A percentile compares a stretch with the other conserved stretches of the same genome.
Evolutionary conservation across 495 filamentous ascomycete genomes (phyloP).

Genomic region (Penicillium psychrofluorescens): DNA sequence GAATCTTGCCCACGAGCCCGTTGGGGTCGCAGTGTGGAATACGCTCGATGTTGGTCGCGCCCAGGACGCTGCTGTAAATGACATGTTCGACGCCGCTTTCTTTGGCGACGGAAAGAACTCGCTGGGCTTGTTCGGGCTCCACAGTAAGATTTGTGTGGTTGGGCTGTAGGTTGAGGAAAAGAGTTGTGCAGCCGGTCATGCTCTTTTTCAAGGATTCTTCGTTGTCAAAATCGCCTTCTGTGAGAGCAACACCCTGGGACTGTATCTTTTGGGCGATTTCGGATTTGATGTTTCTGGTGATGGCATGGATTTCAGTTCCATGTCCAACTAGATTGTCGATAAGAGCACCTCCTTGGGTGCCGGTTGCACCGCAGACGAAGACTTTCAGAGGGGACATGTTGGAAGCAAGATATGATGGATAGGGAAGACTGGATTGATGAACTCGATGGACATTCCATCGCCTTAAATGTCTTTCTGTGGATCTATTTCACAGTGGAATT

Average conservation of each 20-base stretch:
- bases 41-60: conserved; percentile 14
- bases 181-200: conserved; percentile 31
- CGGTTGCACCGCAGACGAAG: conserved; percentile 44
- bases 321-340: conserved; percentile 28
- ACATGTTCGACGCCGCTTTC: conserved; percentile 28
- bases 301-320: conserved; percentile 29
- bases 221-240: conserved; percentile 35
- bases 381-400: conserved; percentile 26
- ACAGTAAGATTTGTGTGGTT: too few species aligned
- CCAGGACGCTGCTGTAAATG: conserved; percentile 33
- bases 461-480: too few species aligned
- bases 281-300: conserved; percentile 30
- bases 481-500: too few species aligned
- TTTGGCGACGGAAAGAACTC: conserved; percentile 35
- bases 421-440: too few species aligned
- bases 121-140: conserved; percentile 28
- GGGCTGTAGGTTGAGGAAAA: conserved; percentile 43
- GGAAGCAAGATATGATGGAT: not conserved
- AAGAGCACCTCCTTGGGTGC: conserved; percentile 41
- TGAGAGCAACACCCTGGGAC: conserved; percentile 29
- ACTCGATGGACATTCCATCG: too few species aligned
- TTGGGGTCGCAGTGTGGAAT: conserved; percentile 16
- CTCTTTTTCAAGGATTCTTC: conserved; percentile 23
- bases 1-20: conserved; percentile 13
- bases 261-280: conserved; percentile 24